A percentile compares a stretch with the other conserved stretches of the same genome.
Evolutionary conservation across 371 early-diverging fungal genomes (phyloP).

Genomic region (Zopfochytrium polystomum): DNA sequence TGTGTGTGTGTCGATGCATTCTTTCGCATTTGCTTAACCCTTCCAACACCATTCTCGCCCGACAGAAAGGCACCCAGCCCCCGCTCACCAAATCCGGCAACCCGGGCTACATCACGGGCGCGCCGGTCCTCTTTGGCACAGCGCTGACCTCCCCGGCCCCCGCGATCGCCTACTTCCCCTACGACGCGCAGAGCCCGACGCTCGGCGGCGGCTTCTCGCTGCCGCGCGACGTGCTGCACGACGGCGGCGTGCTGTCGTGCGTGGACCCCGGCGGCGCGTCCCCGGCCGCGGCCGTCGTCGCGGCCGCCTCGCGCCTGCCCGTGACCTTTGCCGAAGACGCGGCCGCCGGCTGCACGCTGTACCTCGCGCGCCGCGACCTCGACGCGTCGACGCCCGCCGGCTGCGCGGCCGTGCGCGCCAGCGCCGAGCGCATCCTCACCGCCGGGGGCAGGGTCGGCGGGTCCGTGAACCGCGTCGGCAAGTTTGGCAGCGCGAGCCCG

Average conservation of each 20-base stretch:
- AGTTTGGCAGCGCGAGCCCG: constrained; percentile 36
- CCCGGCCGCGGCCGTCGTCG: no score
- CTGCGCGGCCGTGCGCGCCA: constrained; percentile 21
- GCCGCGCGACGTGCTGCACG: no score
- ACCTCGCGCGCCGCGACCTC: constrained; percentile 16
- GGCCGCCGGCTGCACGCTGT: constrained; percentile 36
- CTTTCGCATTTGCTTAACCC: no score
- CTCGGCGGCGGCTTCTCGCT: constrained; percentile 18
- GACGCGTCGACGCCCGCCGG: neutral
- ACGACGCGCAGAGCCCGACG: constrained; percentile 20
- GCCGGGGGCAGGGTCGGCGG: constrained; percentile 7
- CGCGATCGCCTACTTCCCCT: constrained; percentile 27
- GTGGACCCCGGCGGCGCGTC: constrained; percentile 1
- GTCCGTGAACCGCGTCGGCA: constrained; percentile 28
- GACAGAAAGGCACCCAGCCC: neutral
- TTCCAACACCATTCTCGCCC: neutral
- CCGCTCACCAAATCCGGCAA: constrained; percentile 30
- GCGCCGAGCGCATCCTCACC: constrained; percentile 22
- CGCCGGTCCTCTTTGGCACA: constrained; percentile 29
- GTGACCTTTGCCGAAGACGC: constrained; percentile 35
- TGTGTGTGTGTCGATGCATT: no score
- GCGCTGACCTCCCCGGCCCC: constrained; percentile 4
- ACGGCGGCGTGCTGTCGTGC: neutral
- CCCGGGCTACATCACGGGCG: constrained; percentile 34
- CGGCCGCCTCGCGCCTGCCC: constrained; percentile 13